phyloP scores from a whole-genome alignment of 805 yeast genomes.

The Nakazawaea populi region DNA sequence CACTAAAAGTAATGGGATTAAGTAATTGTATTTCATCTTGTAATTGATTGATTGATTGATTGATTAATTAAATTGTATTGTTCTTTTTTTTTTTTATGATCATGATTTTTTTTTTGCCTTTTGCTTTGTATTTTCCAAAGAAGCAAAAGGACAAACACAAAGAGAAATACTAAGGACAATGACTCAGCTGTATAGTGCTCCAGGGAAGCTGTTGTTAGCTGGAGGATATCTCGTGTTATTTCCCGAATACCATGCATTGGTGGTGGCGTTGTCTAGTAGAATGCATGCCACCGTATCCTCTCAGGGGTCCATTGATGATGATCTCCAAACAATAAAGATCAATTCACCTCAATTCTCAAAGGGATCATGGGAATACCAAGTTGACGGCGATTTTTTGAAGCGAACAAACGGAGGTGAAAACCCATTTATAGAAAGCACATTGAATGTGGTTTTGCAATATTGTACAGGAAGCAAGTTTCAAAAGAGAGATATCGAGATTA shows the following conservation, averaged over 20 bases:
- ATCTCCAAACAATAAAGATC: conserved; percentile 32
- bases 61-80: neutral
- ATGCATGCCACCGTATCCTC: conserved; percentile 68
- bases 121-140: no score
- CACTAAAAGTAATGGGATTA: neutral
- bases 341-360: conserved; percentile 81
- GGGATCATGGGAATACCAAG: conserved; percentile 50
- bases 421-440: conserved; percentile 69
- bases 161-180: neutral
- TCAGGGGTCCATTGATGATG: conserved; percentile 6
- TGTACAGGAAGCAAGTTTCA: no score
- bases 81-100: neutral
- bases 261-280: conserved; percentile 81
- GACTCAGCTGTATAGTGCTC: conserved; percentile 60
- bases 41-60: neutral
- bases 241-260: conserved; percentile 68
- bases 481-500: conserved; percentile 31
- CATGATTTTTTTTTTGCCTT: no score
- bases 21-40: neutral
- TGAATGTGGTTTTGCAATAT: neutral
- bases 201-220: conserved; percentile 90
- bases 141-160: no score
- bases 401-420: conserved; percentile 30
- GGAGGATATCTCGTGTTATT: conserved; percentile 94
- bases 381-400: conserved; percentile 10